A percentile compares a stretch with the other conserved stretches of the same genome.
Evolutionary conservation across 805 yeast species (phyloP).

Genomic region (Pichia phayaonensis): DNA sequence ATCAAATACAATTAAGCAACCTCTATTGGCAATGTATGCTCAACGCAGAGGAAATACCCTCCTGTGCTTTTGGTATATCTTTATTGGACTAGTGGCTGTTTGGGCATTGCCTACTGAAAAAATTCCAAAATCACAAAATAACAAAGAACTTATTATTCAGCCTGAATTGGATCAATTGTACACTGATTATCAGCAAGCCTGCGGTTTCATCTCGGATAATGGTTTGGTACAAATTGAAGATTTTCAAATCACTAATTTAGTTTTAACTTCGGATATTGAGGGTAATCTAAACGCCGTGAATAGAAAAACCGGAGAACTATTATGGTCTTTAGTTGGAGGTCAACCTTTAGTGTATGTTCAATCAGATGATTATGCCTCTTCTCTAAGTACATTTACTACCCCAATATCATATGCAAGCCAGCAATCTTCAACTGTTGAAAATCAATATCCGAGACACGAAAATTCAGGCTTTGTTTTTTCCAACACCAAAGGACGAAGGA

Average conservation of each 20-base stretch:
- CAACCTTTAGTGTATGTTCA: constrained; percentile 47
- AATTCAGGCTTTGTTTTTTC: neutral
- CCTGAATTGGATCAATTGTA: neutral
- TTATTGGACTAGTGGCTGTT: neutral
- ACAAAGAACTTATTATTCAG: constrained; percentile 1
- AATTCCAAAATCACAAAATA: neutral
- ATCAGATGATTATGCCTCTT: constrained; percentile 10
- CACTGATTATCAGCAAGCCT: neutral
- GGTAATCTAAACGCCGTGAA: constrained; percentile 80
- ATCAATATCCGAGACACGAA: neutral
- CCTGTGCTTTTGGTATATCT: neutral
- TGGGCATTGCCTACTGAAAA: neutral
- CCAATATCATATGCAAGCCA: neutral
- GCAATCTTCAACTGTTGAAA: neutral
- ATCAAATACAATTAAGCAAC: neutral
- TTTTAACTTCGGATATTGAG: constrained; percentile 74
- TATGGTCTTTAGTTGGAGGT: constrained; percentile 70
- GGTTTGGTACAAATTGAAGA: constrained; percentile 15
- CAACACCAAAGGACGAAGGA: neutral
- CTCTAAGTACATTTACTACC: constrained; percentile 1
- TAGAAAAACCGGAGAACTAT: constrained; percentile 61
- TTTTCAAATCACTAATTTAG: constrained; percentile 38
- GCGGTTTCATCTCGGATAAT: neutral
- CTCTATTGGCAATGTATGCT: neutral
- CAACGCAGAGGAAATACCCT: neutral